Evolutionary conservation across 2,329 filamentous ascomycete species (phyloP).

Genomic region (Pezicula radicicola): DNA sequence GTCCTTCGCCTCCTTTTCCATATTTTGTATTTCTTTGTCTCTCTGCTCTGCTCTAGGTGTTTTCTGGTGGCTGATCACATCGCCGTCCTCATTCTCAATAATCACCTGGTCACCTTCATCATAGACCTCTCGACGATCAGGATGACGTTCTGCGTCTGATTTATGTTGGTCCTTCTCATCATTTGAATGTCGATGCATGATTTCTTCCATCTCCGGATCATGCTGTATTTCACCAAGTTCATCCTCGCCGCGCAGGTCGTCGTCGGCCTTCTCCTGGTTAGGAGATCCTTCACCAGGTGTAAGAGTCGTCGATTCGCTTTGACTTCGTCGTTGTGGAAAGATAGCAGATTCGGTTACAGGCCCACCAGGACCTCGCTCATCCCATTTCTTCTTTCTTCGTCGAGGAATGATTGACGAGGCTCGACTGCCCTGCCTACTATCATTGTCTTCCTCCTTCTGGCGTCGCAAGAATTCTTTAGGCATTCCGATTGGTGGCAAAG

Average conservation of each 20-base stretch:
- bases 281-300: slow-evolving; percentile 25
- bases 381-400: slow-evolving; percentile 64
- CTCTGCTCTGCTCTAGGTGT: slow-evolving; percentile 28
- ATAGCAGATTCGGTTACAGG: slow-evolving; percentile 91
- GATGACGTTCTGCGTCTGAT: slow-evolving; percentile 26
- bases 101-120: slow-evolving; percentile 78
- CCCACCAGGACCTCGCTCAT: slow-evolving; percentile 76
- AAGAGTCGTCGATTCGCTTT: slow-evolving; percentile 26
- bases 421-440: slow-evolving; percentile 51
- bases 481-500: slow-evolving; percentile 67
- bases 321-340: slow-evolving; percentile 50
- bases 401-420: slow-evolving; percentile 58
- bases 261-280: slow-evolving; percentile 20
- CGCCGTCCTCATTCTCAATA: slow-evolving; percentile 82
- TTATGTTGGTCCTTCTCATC: slow-evolving; percentile 28
- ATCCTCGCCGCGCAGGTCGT: slow-evolving; percentile 28
- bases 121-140: slow-evolving; percentile 61
- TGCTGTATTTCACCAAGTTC: slow-evolving; percentile 29
- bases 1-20: slow-evolving; percentile 33
- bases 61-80: slow-evolving; percentile 70
- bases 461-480: slow-evolving; percentile 78
- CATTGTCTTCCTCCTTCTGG: slow-evolving; percentile 72
- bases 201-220: slow-evolving; percentile 31
- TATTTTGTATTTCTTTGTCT: slow-evolving; percentile 40
- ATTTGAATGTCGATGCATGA: slow-evolving; percentile 27